A percentile compares a stretch with the other conserved stretches of the same genome.
Evolutionary conservation across 768 basidiomycete genomes (phyloP).

Genomic region (Sistotremastrum suecicum): DNA sequence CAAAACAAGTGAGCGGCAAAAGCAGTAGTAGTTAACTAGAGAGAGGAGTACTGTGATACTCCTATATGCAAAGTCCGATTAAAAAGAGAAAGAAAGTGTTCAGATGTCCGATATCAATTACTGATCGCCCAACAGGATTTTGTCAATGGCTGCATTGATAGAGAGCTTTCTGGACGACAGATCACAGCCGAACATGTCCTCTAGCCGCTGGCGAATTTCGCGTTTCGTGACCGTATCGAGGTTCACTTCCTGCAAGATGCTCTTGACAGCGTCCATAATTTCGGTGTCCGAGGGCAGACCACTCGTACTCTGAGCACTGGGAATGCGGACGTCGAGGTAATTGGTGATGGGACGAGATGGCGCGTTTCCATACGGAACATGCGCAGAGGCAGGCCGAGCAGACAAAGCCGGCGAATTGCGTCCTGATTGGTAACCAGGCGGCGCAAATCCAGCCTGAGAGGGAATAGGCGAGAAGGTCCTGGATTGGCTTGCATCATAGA

Average conservation of each 20-base stretch:
- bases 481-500: conserved; percentile 52
- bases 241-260: conserved; percentile 64
- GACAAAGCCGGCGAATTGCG: conserved; percentile 54
- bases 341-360: conserved; percentile 62
- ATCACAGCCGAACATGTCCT: conserved; percentile 70
- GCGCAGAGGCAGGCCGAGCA: conserved; percentile 8
- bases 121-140: conserved; percentile 34
- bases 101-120: background rate
- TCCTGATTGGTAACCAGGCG: conserved; percentile 65
- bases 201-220: conserved; percentile 71
- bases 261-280: conserved; percentile 60
- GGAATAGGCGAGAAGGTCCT: conserved; percentile 59
- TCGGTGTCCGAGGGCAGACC: conserved; percentile 51
- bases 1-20: no score
- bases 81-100: background rate
- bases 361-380: conserved; percentile 33
- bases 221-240: conserved; percentile 88
- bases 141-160: conserved; percentile 71
- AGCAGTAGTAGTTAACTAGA: no score
- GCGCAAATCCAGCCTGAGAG: conserved; percentile 45
- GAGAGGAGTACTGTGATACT: no score
- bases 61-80: background rate
- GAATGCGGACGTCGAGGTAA: conserved; percentile 63
- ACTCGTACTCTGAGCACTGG: conserved; percentile 32
- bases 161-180: conserved; percentile 52